Base-by-base conservation (phyloP, 495 filamentous ascomycete species). In the Podospora pseudopauciseta region DNA sequence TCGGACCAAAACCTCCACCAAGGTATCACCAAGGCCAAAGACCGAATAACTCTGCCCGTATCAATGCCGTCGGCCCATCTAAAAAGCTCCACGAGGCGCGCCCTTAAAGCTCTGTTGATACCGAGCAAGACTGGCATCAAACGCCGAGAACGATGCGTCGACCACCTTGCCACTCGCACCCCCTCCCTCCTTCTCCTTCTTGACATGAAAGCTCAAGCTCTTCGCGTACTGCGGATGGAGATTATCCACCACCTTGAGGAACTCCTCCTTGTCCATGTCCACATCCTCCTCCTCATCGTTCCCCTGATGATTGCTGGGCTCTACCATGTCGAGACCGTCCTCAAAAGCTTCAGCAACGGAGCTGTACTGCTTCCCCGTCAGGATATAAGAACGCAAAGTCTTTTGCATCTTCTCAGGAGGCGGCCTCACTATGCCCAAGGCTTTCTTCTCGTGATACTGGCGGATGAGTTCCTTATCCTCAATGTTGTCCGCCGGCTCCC, bases 401-500 rank as follows among this genome's bases (percentile, higher is more conserved):
- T 28, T 64, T 27, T 73, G 68, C 4, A 34, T 18, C 20, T 67
- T 69, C 39, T 72, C 66, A 0, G 58, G 61, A 11, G 39, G 39
- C 15, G 69, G 30, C 49, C 74, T 73, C 20, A 72, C 27, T 5
- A 65, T 27, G 5, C 72, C 72, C 0, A 67, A 66, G 16, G 67
- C 59, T 59, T 78, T 79, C 55, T 70, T 69, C 19, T 77, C 71
- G 11, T 75, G 59, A 67, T 82, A 84, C 19, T 53, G 56, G 32
- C 64, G 62, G 34, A 84, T 71, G 3, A 81, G 62, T 0, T 56
- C 27, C 0, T 72, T 65, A 16, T 78, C 59, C 5, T 68, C 62
- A 16, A 85, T 79, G 49, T 83, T 81, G 3, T 74, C 75, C 53
- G 75, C 77, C 0, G 81, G 82, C 68, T 84, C 82, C 82, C 82